Percentiles rank a stretch among this genome's conserved stretches.
Evolutionary conservation across 1,139 yeast genomes (phyloP).

Genomic region (Blastobotrys apis): DNA sequence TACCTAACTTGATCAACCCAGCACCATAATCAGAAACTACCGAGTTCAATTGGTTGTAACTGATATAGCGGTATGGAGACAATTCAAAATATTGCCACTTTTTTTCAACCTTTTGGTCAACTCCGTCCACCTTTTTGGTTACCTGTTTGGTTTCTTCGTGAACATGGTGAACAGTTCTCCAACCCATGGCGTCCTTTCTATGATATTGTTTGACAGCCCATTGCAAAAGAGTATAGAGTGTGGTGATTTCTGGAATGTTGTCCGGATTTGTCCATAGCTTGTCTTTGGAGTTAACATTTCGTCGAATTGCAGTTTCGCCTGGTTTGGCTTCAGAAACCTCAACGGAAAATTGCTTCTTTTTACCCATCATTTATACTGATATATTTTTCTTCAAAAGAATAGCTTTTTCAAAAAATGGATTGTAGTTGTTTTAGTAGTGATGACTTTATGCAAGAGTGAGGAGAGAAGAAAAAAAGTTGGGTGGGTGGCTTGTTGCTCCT

Average conservation of each 20-base stretch:
- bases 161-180: slow-evolving; percentile 69
- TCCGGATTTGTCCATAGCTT: slow-evolving; percentile 41
- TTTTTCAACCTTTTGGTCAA: slow-evolving; percentile 66
- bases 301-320: slow-evolving; percentile 91
- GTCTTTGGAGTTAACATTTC: slow-evolving; percentile 59
- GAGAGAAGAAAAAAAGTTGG: not conserved
- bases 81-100: slow-evolving; percentile 84
- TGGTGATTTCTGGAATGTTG: slow-evolving; percentile 38
- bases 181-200: slow-evolving; percentile 60
- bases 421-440: slow-evolving; percentile 2
- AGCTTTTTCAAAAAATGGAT: not conserved
- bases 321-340: slow-evolving; percentile 76
- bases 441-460: not conserved
- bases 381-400: too few relatives aligned
- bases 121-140: slow-evolving; percentile 74
- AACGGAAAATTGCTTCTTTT: slow-evolving; percentile 43
- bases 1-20: slow-evolving; percentile 74
- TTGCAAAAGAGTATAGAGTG: slow-evolving; percentile 64
- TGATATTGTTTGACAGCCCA: slow-evolving; percentile 62
- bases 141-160: slow-evolving; percentile 74
- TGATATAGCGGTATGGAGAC: slow-evolving; percentile 62
- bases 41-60: slow-evolving; percentile 54
- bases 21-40: slow-evolving; percentile 57
- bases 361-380: slow-evolving; percentile 5
- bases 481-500: too few relatives aligned